A percentile compares a stretch with the other conserved stretches of the same genome.
These are phyloP conservation scores for Wickerhamia fluorescens DNA, from an alignment of 805 yeast genomes.

Conservation along the genomic window DNA sequence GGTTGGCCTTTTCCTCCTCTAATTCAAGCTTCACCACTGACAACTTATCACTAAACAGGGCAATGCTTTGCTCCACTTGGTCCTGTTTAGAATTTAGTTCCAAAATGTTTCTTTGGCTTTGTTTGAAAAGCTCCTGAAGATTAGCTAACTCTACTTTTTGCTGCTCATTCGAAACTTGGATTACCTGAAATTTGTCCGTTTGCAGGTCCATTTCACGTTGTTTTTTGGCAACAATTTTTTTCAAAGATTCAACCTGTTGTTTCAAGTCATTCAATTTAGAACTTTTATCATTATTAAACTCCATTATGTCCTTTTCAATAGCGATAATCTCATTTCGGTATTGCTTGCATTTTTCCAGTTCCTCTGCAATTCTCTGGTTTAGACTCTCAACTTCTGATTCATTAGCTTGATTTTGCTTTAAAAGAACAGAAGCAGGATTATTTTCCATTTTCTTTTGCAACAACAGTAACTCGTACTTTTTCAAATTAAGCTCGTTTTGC, in stretches of 20 bases:
- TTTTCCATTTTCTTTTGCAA: slow-evolving; percentile 48
- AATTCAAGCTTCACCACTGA: slow-evolving; percentile 22
- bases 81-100: slow-evolving; percentile 12
- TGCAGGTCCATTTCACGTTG: slow-evolving; percentile 38
- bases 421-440: slow-evolving; percentile 50
- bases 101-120: slow-evolving; percentile 23
- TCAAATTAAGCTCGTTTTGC: slow-evolving; percentile 52
- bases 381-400: slow-evolving; percentile 40
- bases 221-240: slow-evolving; percentile 27
- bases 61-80: slow-evolving; percentile 11
- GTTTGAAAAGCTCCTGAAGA: slow-evolving; percentile 35
- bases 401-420: slow-evolving; percentile 43
- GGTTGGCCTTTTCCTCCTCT: slow-evolving; percentile 50
- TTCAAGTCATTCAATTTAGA: slow-evolving; percentile 65
- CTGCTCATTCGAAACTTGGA: slow-evolving; percentile 69
- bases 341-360: slow-evolving; percentile 20
- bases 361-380: slow-evolving; percentile 27
- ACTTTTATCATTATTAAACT: slow-evolving; percentile 74
- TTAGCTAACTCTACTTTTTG: slow-evolving; percentile 46
- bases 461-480: slow-evolving; percentile 51
- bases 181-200: slow-evolving; percentile 51
- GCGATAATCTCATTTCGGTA: slow-evolving; percentile 39
- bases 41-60: slow-evolving; percentile 14
- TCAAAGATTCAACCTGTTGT: slow-evolving; percentile 38
- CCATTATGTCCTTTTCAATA: slow-evolving; percentile 73